Base-by-base conservation (phyloP, 495 filamentous ascomycete species). In the Clavariopsis aquatica region DNA sequence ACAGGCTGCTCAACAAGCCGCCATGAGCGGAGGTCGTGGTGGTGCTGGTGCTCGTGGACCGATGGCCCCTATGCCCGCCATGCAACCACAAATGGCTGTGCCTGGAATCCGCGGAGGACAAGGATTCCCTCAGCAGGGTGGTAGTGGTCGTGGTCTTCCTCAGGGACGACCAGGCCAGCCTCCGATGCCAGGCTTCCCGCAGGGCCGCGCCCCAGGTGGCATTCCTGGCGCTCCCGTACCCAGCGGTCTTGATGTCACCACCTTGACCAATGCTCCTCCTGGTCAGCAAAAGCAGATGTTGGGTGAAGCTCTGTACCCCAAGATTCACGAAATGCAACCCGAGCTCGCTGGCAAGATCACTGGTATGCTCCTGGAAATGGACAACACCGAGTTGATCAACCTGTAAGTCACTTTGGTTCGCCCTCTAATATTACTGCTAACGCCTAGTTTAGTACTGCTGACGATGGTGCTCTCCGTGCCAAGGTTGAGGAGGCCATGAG, bases 291-390 rank as follows among this genome's bases (percentile, higher is more conserved):
- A 99, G 87, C 94, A 99, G 82, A 87, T 96, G 79, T 85, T 99
- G 57, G 94, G 94, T 70, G 94, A 99, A 80, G 88, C 89, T 57
- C 85, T 99, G 55, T 99, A 97, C 83, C 94, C 94, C 67, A 98
- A 97, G 88, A 97, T 99, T 73, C 86, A 91, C 76, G 84, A 83
- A 56, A 85, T 94, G 78, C 92, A 98, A 82, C 92, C 92, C 46
- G 91, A 95, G 66, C 82, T 99, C 64, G 94, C 94, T 66, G 94
- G 94, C 70, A 99, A 99, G 88, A 97, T 99, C 73, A 99, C 94
- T 63, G 94, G 94, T 77, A 99, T 99, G 94, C 86, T 99, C 71
- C 75, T 99, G 70, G 94, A 99, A 84, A 99, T 99, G 94, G 94
- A 97, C 66, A 97, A 97, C 75, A 67, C 80, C 49, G 94, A 99